Conservation (phyloP, 805 yeast genomes). For the Cyberlindnera xishuangbannaensis region DNA sequence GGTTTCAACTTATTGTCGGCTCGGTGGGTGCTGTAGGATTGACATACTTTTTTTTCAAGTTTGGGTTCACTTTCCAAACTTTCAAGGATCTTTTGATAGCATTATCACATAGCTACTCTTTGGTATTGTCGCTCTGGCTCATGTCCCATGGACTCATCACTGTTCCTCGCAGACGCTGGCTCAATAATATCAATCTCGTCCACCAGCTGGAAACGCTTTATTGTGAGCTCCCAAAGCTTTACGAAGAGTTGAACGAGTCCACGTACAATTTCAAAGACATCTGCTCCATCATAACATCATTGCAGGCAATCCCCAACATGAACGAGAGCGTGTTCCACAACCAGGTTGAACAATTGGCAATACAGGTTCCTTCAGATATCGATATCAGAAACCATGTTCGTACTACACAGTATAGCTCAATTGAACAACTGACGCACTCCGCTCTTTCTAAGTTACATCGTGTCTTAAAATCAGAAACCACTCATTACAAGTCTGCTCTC, state of each 20-base stretch:
- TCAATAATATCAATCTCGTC: slow-evolving; percentile 31
- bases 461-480: slow-evolving; percentile 44
- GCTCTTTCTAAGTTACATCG: slow-evolving; percentile 48
- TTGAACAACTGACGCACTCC: slow-evolving; percentile 27
- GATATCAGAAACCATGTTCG: slow-evolving; percentile 22
- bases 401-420: slow-evolving; percentile 19
- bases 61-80: slow-evolving; percentile 49
- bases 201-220: slow-evolving; percentile 37
- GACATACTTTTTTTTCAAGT: slow-evolving; percentile 50
- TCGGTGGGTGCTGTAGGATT: slow-evolving; percentile 47
- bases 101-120: slow-evolving; percentile 68
- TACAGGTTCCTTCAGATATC: slow-evolving; percentile 14
- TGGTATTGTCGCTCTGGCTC: slow-evolving; percentile 71
- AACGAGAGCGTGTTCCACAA: slow-evolving; percentile 15
- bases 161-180: slow-evolving; percentile 47
- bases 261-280: slow-evolving; percentile 57
- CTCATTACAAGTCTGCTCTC: slow-evolving; percentile 47
- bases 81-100: slow-evolving; percentile 69
- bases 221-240: slow-evolving; percentile 46
- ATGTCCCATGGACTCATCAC: slow-evolving; percentile 77
- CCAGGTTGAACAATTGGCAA: slow-evolving; percentile 11
- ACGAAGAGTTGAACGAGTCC: slow-evolving; percentile 60
- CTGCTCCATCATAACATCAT: slow-evolving; percentile 49
- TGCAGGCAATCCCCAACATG: slow-evolving; percentile 28
- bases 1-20: slow-evolving; percentile 55